These are phyloP conservation scores for Taiozyma sp. DNA, from an alignment of 1,139 yeast species.

Conservation along the genomic window DNA sequence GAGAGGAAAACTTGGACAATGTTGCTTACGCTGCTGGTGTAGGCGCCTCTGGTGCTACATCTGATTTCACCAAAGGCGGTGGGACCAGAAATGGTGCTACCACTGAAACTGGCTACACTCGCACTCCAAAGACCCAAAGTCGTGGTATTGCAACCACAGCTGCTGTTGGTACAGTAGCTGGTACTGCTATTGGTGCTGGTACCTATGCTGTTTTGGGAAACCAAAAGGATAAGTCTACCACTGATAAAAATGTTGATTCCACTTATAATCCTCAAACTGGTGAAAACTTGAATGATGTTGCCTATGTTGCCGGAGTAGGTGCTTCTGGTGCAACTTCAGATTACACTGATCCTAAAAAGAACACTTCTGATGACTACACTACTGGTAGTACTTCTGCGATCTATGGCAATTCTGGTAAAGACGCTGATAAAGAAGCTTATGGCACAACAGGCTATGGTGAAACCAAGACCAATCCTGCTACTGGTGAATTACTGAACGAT, in stretches of 20 bases:
- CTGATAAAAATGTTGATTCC: constrained; percentile 3
- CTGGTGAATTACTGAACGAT: neutral
- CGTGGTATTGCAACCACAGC: constrained; percentile 1
- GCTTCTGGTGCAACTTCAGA: constrained; percentile 5
- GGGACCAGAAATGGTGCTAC: neutral
- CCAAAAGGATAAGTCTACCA: neutral
- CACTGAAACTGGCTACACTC: neutral
- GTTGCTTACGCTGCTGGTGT: constrained; percentile 15
- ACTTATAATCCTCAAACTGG: constrained; percentile 8
- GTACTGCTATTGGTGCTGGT: constrained; percentile 4
- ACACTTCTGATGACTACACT: neutral
- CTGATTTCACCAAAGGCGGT: constrained; percentile 4
- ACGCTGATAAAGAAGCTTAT: neutral
- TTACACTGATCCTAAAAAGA: neutral
- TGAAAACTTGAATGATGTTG: constrained; percentile 3
- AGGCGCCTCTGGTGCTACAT: constrained; percentile 14
- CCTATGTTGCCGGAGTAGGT: constrained; percentile 3
- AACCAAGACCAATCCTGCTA: neutral
- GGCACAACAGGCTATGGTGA: constrained; percentile 1
- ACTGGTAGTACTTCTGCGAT: neutral
- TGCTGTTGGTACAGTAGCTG: constrained; percentile 1
- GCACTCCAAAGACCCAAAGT: neutral
- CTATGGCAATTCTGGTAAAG: neutral
- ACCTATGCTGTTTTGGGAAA: constrained; percentile 1
- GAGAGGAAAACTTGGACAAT: constrained; percentile 11